Percentiles rank a stretch among this genome's conserved stretches.
phyloP scores from a whole-genome alignment of 2,329 filamentous ascomycete species.

The Tolypocladium ovalisporum region DNA sequence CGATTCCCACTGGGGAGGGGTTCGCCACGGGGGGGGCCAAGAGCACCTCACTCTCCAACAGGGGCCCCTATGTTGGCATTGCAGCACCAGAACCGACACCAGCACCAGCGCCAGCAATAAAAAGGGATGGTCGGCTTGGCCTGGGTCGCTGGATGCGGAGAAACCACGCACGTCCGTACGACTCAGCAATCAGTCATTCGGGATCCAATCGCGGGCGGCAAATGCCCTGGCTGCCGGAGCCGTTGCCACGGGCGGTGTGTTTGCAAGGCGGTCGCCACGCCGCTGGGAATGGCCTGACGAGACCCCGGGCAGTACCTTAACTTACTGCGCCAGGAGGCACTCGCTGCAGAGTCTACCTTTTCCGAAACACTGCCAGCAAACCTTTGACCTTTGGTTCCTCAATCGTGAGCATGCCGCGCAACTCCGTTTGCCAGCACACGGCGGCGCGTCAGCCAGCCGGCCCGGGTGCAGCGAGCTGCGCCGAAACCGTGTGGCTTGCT shows the following conservation, averaged over 20 bases:
- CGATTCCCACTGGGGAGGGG: background rate
- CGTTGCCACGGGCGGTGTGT: background rate
- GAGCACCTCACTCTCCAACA: background rate
- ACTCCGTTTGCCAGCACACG: background rate
- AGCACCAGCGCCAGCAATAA: background rate
- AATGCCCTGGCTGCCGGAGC: background rate
- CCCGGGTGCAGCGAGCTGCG: background rate
- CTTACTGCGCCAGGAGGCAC: too few species aligned
- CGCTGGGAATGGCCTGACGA: background rate
- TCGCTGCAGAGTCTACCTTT: background rate
- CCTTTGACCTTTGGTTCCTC: background rate
- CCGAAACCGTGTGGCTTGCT: slow-evolving; percentile 1
- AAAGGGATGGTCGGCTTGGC: background rate
- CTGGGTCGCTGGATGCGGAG: background rate
- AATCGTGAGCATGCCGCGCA: background rate
- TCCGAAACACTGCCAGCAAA: background rate
- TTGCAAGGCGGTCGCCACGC: background rate
- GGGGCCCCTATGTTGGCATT: background rate
- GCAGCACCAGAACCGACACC: background rate
- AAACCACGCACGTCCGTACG: background rate
- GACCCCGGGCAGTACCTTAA: background rate
- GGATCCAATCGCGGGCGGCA: background rate
- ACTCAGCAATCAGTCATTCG: background rate
- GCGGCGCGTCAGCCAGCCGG: background rate
- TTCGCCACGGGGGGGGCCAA: background rate